Base-by-base conservation (phyloP, 495 filamentous ascomycete species). In the Platismatia glauca region DNA sequence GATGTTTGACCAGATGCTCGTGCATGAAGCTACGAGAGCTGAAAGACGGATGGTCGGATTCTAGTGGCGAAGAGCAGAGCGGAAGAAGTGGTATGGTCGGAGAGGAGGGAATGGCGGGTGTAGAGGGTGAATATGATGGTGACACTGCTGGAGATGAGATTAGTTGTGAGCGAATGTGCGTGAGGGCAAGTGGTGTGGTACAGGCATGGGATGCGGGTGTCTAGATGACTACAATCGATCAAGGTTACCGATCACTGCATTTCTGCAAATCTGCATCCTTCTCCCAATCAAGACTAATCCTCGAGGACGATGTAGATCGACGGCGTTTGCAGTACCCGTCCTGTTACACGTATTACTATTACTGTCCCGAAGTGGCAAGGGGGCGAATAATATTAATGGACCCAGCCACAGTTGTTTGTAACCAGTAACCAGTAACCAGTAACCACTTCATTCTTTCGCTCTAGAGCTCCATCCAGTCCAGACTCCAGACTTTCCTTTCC, bases 21-120 rank as follows among this genome's bases (percentile, higher is more conserved):
- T 61, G 59, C 59, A 61, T 61, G 44, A 18, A 61, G 59, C 59
- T 61, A 61, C 31, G 35, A 52, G 46, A 61, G 59, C 46, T 61
- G 59, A 55, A 38, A 20, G 22, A 20, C 35, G 46, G 39, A 34
- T 31, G 46, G 46, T 50, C n/a, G 22, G 59, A 41, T 53, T 33
- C 39, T 13, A 33, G 48, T 61, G 59, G 37, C 39, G 16, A 52
- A 18, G 0, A 52, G 31, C 37, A 39, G 29, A 31, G 6, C 56
- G 44, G 35, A 61, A 48, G n/a, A 38, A 53, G 24, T 38, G 38
- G 33, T n/a, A 29, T 9, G 22, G 13, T 29, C 2, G 9, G 22
- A 29, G 18, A 48, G 20, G 33, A 58, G 16, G 20, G 13, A n/a
- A 44, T 11, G n/a, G 1, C 12, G 38, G 34, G 34, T 37, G 11